Evolutionary conservation across 805 yeast genomes (phyloP).

Genomic region (Wickerhamiella nectarea): DNA sequence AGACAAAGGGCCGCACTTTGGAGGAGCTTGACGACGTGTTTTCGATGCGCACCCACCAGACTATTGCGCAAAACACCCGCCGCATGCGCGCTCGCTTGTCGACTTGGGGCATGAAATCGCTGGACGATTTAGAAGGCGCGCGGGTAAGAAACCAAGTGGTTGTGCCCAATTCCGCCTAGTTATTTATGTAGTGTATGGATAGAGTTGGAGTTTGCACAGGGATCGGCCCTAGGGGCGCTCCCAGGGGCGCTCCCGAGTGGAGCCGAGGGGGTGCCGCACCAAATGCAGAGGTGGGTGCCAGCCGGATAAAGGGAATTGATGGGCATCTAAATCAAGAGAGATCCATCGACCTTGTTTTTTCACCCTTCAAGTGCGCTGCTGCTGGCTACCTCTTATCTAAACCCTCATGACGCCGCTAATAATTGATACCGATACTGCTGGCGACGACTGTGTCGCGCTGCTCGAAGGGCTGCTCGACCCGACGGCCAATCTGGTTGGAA

Average conservation of each 20-base stretch:
- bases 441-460: conserved; percentile 7
- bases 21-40: conserved; percentile 59
- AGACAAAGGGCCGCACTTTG: conserved; percentile 55
- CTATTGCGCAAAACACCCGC: conserved; percentile 16
- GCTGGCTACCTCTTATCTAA: background rate
- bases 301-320: no score
- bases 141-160: no score
- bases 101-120: conserved; percentile 4
- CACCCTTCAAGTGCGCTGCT: no score
- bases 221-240: no score
- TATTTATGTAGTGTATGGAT: no score
- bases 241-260: no score
- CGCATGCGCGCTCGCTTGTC: background rate
- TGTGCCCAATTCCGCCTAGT: no score
- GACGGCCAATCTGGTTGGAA: conserved; percentile 4
- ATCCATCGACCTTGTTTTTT: no score
- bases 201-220: no score
- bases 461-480: conserved; percentile 8
- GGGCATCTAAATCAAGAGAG: no score
- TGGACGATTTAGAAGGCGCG: background rate
- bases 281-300: no score
- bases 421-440: conserved; percentile 9
- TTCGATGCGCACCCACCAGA: conserved; percentile 32
- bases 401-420: background rate
- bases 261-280: no score